Evolutionary conservation across 2,329 filamentous ascomycete species (phyloP).

Genomic region (Colletotrichum theobromicola): DNA sequence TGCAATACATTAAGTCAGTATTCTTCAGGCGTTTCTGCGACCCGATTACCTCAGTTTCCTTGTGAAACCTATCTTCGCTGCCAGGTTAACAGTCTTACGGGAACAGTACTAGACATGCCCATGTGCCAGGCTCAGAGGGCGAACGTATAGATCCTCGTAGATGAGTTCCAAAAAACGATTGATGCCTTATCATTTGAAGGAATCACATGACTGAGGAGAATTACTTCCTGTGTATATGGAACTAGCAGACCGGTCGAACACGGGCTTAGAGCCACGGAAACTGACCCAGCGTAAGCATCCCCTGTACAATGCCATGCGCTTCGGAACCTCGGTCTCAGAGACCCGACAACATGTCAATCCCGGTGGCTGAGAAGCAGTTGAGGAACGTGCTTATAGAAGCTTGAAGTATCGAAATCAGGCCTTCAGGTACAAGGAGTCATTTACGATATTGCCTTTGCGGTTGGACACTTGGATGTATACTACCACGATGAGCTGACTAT

Average conservation of each 20-base stretch:
- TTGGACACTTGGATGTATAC: background rate
- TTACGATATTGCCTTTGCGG: background rate
- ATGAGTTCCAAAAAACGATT: background rate
- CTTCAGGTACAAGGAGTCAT: background rate
- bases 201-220: background rate
- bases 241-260: background rate
- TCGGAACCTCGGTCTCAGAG: background rate
- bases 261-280: background rate
- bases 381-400: background rate
- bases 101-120: background rate
- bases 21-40: rapidly evolving
- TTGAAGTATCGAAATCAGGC: background rate
- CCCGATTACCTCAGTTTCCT: background rate
- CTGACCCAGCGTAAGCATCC: background rate
- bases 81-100: background rate
- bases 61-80: background rate
- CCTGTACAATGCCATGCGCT: background rate
- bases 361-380: background rate
- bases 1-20: background rate
- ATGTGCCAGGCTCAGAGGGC: background rate
- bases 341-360: background rate
- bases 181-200: background rate
- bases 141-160: background rate
- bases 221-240: background rate
- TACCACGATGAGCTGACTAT: background rate